Evolutionary conservation across 768 basidiomycete genomes (phyloP).

Genomic region (Termitomyces sp.): DNA sequence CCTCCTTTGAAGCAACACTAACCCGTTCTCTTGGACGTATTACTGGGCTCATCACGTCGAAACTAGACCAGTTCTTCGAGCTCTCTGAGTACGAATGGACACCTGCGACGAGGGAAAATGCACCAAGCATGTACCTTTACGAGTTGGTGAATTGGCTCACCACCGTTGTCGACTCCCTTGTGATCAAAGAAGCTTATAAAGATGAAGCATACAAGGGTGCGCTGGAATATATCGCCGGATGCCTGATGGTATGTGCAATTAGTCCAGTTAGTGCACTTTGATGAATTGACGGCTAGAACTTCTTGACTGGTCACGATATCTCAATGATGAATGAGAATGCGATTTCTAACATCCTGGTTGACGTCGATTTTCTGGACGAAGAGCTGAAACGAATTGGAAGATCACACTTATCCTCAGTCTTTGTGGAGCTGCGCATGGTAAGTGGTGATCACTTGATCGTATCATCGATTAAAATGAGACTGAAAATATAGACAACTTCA

Average conservation of each 20-base stretch:
- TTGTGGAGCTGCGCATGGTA: conserved; percentile 76
- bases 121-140: conserved; percentile 90
- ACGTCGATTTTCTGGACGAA: conserved; percentile 86
- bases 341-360: conserved; percentile 77
- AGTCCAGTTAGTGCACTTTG: not conserved
- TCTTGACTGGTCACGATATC: conserved; percentile 71
- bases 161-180: conserved; percentile 88
- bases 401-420: conserved; percentile 62
- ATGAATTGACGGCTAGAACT: conserved; percentile 42
- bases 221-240: conserved; percentile 80
- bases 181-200: conserved; percentile 80
- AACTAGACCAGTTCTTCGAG: conserved; percentile 94
- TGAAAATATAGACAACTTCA: conserved; percentile 48
- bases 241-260: conserved; percentile 66
- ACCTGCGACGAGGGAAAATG: conserved; percentile 59
- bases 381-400: conserved; percentile 75
- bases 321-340: conserved; percentile 85
- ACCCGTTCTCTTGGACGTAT: conserved; percentile 69
- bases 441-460: conserved; percentile 21
- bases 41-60: conserved; percentile 77
- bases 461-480: conserved; percentile 6
- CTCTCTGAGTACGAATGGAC: conserved; percentile 95
- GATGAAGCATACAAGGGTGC: conserved; percentile 88
- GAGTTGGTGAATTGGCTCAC: conserved; percentile 96
- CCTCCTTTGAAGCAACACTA: conserved; percentile 66